These are phyloP conservation scores for Colletotrichum siamense DNA, from an alignment of 2,329 filamentous ascomycete species.

Conservation along the genomic window DNA sequence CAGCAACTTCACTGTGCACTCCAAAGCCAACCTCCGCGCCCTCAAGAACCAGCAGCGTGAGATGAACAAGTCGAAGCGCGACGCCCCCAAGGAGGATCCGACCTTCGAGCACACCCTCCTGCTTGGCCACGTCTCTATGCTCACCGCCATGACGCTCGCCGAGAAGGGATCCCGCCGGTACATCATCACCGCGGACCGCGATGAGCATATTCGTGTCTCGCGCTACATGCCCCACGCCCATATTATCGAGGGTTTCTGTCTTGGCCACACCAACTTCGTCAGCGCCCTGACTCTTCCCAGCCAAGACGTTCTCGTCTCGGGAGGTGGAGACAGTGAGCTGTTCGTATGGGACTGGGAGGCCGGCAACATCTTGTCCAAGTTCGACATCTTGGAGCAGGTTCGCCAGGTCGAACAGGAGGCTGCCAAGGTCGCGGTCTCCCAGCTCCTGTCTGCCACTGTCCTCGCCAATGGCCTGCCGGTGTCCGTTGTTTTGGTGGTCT, in stretches of 20 bases:
- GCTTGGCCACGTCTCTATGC: conserved; percentile 93
- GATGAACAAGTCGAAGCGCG: conserved; percentile 24
- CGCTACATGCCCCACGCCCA: conserved; percentile 82
- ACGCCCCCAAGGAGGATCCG: conserved; percentile 40
- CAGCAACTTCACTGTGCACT: conserved; percentile 67
- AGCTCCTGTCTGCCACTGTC: conserved; percentile 38
- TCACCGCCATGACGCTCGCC: conserved; percentile 74
- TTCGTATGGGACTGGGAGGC: conserved; percentile 83
- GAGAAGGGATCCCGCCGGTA: conserved; percentile 48
- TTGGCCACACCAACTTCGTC: conserved; percentile 88
- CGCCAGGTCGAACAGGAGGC: conserved; percentile 32
- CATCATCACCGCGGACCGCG: conserved; percentile 62
- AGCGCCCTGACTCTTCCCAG: conserved; percentile 74
- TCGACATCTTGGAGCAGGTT: conserved; percentile 53
- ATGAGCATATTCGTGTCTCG: conserved; percentile 85
- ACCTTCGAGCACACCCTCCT: conserved; percentile 79
- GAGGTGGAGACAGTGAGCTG: conserved; percentile 82
- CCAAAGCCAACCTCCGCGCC: conserved; percentile 65
- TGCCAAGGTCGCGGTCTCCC: conserved; percentile 53
- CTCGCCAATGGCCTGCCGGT: conserved; percentile 15
- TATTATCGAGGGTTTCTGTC: conserved; percentile 87
- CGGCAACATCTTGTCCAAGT: conserved; percentile 57
- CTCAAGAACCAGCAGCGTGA: conserved; percentile 60
- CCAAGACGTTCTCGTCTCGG: conserved; percentile 76
- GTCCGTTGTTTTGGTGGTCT: conserved; percentile 40